Conservation (phyloP, 495 filamentous ascomycete genomes). For the Podospora bellae-mahoneyi region DNA sequence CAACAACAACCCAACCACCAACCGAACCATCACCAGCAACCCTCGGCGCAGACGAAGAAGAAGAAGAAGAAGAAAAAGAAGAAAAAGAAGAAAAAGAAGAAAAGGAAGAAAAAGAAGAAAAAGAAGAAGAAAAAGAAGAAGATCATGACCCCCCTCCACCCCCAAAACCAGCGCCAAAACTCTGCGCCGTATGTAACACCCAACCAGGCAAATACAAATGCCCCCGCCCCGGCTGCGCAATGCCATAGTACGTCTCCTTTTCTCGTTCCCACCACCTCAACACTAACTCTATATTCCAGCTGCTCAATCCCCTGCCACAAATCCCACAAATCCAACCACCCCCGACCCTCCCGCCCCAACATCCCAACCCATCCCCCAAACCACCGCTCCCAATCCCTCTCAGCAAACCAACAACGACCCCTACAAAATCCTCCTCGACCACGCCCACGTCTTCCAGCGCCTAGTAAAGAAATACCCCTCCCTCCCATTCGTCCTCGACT, state of each 20-base stretch:
- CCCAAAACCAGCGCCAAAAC: constrained; percentile 19
- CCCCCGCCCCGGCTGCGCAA: constrained; percentile 48
- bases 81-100: no score
- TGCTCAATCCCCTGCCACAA: constrained; percentile 69
- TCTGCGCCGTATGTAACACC: constrained; percentile 58
- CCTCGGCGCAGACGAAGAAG: constrained; percentile 7
- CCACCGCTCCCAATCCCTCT: constrained; percentile 9
- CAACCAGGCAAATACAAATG: constrained; percentile 64
- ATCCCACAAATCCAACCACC: constrained; percentile 54
- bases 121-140: neutral
- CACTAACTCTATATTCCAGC: constrained; percentile 36
- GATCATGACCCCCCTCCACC: constrained; percentile 6
- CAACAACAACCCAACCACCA: constrained; percentile 8
- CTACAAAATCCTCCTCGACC: constrained; percentile 38
- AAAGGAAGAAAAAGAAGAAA: neutral
- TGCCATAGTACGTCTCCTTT: constrained; percentile 54
- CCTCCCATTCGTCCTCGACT: constrained; percentile 47
- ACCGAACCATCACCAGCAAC: constrained; percentile 13
- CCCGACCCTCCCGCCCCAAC: constrained; percentile 18
- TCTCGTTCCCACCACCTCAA: neutral
- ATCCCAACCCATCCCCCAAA: constrained; percentile 8
- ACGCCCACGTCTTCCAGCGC: constrained; percentile 44
- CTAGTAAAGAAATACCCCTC: constrained; percentile 53
- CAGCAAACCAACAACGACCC: constrained; percentile 25
- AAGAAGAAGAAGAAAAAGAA: no score